phyloP scores from a whole-genome alignment of 1,284 basidiomycete species.

The Meripilus lineatus region DNA sequence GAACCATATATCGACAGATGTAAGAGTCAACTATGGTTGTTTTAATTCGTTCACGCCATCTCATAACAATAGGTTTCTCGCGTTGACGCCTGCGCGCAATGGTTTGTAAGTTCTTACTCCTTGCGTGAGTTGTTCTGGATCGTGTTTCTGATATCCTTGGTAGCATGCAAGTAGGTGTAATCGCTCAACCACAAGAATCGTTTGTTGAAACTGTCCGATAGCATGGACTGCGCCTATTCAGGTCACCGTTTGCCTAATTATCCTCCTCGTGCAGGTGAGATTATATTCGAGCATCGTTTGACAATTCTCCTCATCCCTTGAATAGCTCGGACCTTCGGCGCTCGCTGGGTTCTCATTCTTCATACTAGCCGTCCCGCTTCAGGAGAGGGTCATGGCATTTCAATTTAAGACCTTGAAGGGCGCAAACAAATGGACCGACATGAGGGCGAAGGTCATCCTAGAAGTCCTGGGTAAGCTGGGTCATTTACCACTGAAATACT shows the following conservation, averaged over 20 bases:
- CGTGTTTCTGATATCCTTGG: background rate
- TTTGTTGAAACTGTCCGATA: slow-evolving; percentile 14
- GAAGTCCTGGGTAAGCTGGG: slow-evolving; percentile 50
- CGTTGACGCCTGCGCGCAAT: slow-evolving; percentile 55
- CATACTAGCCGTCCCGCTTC: slow-evolving; percentile 62
- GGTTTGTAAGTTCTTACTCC: slow-evolving; percentile 52
- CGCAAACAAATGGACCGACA: slow-evolving; percentile 69
- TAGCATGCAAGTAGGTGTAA: slow-evolving; percentile 40
- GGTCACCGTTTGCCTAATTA: slow-evolving; percentile 53
- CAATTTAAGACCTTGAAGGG: slow-evolving; percentile 58
- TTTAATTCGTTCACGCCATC: background rate
- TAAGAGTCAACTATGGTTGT: slow-evolving; percentile 25
- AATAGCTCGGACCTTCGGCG: slow-evolving; percentile 68
- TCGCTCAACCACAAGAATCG: background rate
- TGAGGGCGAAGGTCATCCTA: slow-evolving; percentile 59
- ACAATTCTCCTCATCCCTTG: background rate
- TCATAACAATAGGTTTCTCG: slow-evolving; percentile 41
- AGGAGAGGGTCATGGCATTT: slow-evolving; percentile 65
- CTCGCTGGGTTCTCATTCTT: slow-evolving; percentile 77
- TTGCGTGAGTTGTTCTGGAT: background rate
- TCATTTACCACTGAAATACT: background rate
- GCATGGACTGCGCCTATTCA: slow-evolving; percentile 73
- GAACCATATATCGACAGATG: slow-evolving; percentile 72
- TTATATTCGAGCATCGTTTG: background rate
- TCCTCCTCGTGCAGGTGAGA: slow-evolving; percentile 53